Evolutionary conservation across 805 yeast genomes (phyloP), one percentile per base, ranked within the genome.

Genomic region (Yamadazyma ubonensis): DNA sequence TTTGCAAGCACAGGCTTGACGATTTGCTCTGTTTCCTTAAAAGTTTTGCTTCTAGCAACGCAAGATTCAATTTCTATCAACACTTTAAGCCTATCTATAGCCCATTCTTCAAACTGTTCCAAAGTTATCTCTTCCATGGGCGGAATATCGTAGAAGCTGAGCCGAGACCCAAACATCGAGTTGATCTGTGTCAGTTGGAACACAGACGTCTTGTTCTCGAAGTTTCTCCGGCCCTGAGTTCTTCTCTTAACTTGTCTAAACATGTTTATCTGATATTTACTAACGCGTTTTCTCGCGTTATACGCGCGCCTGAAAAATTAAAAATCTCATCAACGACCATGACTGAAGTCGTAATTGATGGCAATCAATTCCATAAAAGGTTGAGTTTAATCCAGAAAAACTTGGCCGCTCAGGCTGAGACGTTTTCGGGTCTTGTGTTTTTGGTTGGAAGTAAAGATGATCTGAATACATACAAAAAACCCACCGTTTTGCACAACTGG

Each of bases 91-190:
- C 99, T 68, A 55, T 91, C 98, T 39, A 93, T 83, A 4, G 98
- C 98, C 96, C 97, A 93, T 4, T 74, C 72, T 63, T 93, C 99
- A 61, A 93, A 93, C 53, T 93, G 86, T 48, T 90, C 97, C 12
- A 93, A 62, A 0, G 97, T 87, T 52, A 93, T 81, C 61, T 93
- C 98, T 10, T 82, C 80, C 22, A 73, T 63, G 0, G 98, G 98
- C 8, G 96, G 93, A 5, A 67, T 48, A 18, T 70, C 76, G 62
- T 93, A 93, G 53, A 91, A 78, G 15, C 87, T 79, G 36, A 93
- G 67, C 36, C 95, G 71, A 12, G 41, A 43, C 26, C 77, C 67
- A 56, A 83, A 80, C 29, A 71, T 52, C 47, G 55, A 51, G 41
- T 59, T 61, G 34, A 58, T 55, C 32, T 60, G 57, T 28, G 57